Evolutionary conservation across 2,329 filamentous ascomycete species (phyloP).

Genomic region (Phyllosticta capitalensis): DNA sequence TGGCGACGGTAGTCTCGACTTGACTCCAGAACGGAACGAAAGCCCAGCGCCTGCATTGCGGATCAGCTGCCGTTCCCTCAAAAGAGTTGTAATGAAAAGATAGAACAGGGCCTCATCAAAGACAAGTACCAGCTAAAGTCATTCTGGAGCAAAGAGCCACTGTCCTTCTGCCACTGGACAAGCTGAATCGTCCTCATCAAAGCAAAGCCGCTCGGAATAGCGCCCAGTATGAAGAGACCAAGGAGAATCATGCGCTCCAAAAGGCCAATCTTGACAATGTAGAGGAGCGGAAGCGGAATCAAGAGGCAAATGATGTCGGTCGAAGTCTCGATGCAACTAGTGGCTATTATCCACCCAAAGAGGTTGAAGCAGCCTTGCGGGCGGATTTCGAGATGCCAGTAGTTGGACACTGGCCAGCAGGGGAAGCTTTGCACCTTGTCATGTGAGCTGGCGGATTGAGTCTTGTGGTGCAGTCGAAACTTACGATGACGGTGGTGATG

Average conservation of each 20-base stretch:
- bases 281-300: neutral
- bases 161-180: neutral
- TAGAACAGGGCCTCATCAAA: neutral
- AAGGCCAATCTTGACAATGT: neutral
- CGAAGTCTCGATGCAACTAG: neutral
- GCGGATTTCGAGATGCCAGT: constrained; percentile 1
- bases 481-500: neutral
- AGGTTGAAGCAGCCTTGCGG: constrained; percentile 4
- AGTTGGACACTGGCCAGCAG: neutral
- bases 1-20: constrained; percentile 4
- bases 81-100: neutral
- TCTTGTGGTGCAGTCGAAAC: neutral
- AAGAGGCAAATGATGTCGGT: neutral
- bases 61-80: neutral
- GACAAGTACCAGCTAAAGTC: neutral
- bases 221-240: neutral
- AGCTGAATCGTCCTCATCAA: neutral
- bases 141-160: neutral
- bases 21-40: constrained; percentile 7
- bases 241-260: neutral
- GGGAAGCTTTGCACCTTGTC: neutral
- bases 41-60: constrained; percentile 1
- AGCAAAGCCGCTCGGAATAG: neutral
- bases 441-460: neutral
- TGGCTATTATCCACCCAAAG: neutral